Evolutionary conservation across 1,284 basidiomycete species (phyloP).

Genomic region (Spongiforma sp.): DNA sequence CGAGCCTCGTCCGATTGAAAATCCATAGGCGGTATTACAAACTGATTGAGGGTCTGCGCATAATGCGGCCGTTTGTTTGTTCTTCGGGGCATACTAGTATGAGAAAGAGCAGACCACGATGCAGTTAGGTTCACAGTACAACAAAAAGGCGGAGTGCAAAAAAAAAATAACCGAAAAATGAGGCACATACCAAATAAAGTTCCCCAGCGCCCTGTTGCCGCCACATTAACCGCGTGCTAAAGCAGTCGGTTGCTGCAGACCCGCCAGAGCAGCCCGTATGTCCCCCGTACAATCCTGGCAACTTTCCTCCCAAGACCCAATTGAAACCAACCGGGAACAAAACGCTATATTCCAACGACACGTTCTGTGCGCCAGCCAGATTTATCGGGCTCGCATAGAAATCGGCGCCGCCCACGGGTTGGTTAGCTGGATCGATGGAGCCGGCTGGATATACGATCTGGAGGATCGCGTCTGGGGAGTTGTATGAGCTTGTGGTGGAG

Average conservation of each 20-base stretch:
- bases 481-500: constrained; percentile 15
- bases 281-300: constrained; percentile 77
- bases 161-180: neutral
- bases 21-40: constrained; percentile 68
- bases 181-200: constrained; percentile 68
- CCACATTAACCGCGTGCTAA: constrained; percentile 82
- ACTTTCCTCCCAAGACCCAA: constrained; percentile 72
- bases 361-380: constrained; percentile 51
- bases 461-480: constrained; percentile 45
- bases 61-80: constrained; percentile 68
- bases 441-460: constrained; percentile 67
- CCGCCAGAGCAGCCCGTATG: constrained; percentile 72
- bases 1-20: constrained; percentile 76
- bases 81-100: constrained; percentile 71
- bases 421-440: constrained; percentile 65
- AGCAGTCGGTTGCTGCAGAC: constrained; percentile 54
- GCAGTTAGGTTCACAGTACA: too few relatives aligned
- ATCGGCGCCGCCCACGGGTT: constrained; percentile 67
- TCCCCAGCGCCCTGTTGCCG: constrained; percentile 68
- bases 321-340: constrained; percentile 70
- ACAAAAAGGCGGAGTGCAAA: neutral
- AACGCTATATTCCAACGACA: constrained; percentile 64
- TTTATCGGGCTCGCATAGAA: constrained; percentile 71
- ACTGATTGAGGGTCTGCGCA: constrained; percentile 62
- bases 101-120: too few relatives aligned